A percentile compares a stretch with the other conserved stretches of the same genome.
phyloP scores from a whole-genome alignment of 2,329 filamentous ascomycete species.

The Hymenoscyphus repandus region DNA sequence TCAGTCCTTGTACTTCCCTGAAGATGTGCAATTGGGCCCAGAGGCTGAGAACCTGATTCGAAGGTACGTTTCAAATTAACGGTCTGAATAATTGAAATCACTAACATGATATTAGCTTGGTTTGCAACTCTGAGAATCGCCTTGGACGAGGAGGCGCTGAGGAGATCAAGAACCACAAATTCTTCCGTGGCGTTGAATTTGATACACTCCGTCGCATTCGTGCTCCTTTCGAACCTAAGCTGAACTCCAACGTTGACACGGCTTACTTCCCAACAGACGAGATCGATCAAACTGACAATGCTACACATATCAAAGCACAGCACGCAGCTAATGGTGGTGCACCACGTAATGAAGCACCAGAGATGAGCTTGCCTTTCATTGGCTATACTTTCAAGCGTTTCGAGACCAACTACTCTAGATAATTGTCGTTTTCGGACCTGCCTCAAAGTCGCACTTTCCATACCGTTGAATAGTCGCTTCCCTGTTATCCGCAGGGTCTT shows the following conservation, averaged over 20 bases:
- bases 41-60: conserved; percentile 91
- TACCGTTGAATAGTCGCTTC: background rate
- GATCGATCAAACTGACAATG: conserved; percentile 94
- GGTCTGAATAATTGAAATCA: background rate
- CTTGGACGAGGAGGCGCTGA: conserved; percentile 81
- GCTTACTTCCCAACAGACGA: conserved; percentile 99
- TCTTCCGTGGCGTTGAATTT: conserved; percentile 97
- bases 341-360: conserved; percentile 71
- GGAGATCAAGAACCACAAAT: conserved; percentile 89
- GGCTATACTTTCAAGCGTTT: conserved; percentile 99
- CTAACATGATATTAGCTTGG: conserved; percentile 56
- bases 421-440: conserved; percentile 20
- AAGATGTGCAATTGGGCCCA: conserved; percentile 81
- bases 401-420: conserved; percentile 61
- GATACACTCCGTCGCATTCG: conserved; percentile 87
- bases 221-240: conserved; percentile 90
- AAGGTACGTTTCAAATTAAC: conserved; percentile 53
- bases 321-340: conserved; percentile 51
- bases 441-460: background rate
- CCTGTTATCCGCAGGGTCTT: background rate
- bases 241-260: conserved; percentile 90
- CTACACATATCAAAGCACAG: conserved; percentile 71
- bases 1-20: conserved; percentile 91
- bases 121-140: conserved; percentile 90
- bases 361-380: conserved; percentile 94